phyloP scores from a whole-genome alignment of 768 basidiomycete species.

The Psilocybe cyanescens region DNA sequence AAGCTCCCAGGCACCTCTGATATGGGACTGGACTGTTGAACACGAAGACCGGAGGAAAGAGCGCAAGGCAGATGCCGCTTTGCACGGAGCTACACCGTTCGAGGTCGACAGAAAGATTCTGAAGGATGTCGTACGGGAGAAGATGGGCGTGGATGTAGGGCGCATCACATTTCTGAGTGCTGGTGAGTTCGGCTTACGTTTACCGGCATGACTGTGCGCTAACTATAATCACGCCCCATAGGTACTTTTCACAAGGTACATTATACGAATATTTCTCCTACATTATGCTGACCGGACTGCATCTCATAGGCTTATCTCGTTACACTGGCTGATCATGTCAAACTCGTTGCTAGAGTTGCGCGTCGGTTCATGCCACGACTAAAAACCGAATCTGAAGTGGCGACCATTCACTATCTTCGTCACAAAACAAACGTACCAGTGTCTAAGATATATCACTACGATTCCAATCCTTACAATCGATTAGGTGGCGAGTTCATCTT shows the following conservation, averaged over 20 bases:
- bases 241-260: slow-evolving; percentile 85
- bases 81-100: slow-evolving; percentile 69
- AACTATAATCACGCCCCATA: slow-evolving; percentile 28
- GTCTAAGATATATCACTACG: slow-evolving; percentile 75
- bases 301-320: slow-evolving; percentile 71
- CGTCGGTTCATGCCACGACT: slow-evolving; percentile 85
- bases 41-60: slow-evolving; percentile 72
- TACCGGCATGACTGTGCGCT: slow-evolving; percentile 7
- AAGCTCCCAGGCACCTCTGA: slow-evolving; percentile 35
- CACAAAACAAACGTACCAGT: slow-evolving; percentile 73
- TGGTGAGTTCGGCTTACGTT: slow-evolving; percentile 46
- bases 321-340: slow-evolving; percentile 60
- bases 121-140: slow-evolving; percentile 78
- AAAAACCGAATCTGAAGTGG: slow-evolving; percentile 88
- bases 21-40: slow-evolving; percentile 77
- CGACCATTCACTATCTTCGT: slow-evolving; percentile 82
- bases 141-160: slow-evolving; percentile 66
- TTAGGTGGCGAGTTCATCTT: slow-evolving; percentile 86
- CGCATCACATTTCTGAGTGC: slow-evolving; percentile 76
- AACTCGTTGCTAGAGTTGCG: slow-evolving; percentile 80
- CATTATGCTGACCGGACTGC: slow-evolving; percentile 2
- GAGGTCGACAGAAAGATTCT: slow-evolving; percentile 76
- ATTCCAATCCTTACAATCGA: slow-evolving; percentile 83
- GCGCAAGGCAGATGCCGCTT: slow-evolving; percentile 60
- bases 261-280: background rate